Percentiles rank a stretch among this genome's conserved stretches.
Evolutionary conservation across 352 stramenopile species (phyloP).

Genomic region (Globisporangium alternatum): DNA sequence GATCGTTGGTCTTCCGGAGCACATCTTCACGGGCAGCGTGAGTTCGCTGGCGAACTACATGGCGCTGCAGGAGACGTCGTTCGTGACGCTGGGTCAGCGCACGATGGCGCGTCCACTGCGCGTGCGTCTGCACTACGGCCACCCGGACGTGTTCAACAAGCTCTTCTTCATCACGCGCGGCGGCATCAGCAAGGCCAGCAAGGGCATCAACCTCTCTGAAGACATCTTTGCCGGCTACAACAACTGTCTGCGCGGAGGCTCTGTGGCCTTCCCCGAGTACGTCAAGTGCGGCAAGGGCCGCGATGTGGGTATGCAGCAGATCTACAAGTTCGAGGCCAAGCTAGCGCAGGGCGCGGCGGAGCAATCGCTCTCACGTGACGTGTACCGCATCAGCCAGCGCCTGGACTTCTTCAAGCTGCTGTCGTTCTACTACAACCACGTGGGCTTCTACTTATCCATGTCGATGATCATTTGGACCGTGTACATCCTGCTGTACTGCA

Average conservation of each 20-base stretch:
- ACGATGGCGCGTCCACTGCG: constrained; percentile 95
- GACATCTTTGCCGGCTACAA: constrained; percentile 99
- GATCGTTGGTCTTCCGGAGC: constrained; percentile 98
- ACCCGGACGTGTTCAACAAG: constrained; percentile 99
- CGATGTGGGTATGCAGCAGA: constrained; percentile 99
- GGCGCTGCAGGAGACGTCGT: constrained; percentile 98
- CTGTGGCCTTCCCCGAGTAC: constrained; percentile 98
- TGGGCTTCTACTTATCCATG: constrained; percentile 98
- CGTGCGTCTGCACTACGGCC: constrained; percentile 98
- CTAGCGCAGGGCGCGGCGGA: constrained; percentile 96
- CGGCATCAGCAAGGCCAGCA: constrained; percentile 98
- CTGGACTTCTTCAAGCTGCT: constrained; percentile 98
- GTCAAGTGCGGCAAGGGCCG: constrained; percentile 98
- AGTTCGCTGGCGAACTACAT: constrained; percentile 99
- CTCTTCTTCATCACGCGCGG: constrained; percentile 99
- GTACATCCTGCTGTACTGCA: constrained; percentile 97
- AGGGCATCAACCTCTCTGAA: constrained; percentile 99
- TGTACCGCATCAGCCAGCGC: constrained; percentile 96
- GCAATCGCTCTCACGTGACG: constrained; percentile 97
- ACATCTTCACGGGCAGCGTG: constrained; percentile 99
- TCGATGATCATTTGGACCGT: constrained; percentile 98
- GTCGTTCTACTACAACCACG: constrained; percentile 99
- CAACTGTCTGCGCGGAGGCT: constrained; percentile 95
- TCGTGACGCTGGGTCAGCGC: constrained; percentile 97
- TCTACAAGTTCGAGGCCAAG: constrained; percentile 99